Evolutionary conservation across 169 alveolate genomes (phyloP).

Genomic region (Eimeria nieschulzi): DNA sequence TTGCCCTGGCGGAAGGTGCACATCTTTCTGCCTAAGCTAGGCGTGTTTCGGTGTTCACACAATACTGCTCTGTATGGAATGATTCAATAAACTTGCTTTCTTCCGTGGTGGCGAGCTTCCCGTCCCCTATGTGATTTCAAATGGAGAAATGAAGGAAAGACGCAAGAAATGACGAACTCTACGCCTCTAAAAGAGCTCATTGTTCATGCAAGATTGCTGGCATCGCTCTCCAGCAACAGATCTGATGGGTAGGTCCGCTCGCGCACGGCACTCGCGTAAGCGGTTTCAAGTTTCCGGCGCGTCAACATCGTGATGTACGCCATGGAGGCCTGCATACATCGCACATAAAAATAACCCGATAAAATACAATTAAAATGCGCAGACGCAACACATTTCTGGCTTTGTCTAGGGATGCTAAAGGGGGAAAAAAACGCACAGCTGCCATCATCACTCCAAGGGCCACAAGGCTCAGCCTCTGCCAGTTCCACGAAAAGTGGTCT

Average conservation of each 20-base stretch:
- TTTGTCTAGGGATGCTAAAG: no score
- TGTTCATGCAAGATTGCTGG: background rate
- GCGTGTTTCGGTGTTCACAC: background rate
- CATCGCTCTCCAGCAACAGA: background rate
- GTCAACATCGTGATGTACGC: slow-evolving; percentile 40
- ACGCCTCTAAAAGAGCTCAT: background rate
- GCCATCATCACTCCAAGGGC: slow-evolving; percentile 44
- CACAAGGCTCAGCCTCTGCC: slow-evolving; percentile 46
- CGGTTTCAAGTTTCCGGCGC: slow-evolving; percentile 51
- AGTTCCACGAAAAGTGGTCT: slow-evolving; percentile 34
- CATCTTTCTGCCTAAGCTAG: background rate
- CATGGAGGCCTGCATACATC: slow-evolving; percentile 21
- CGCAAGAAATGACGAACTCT: background rate
- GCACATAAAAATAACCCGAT: no score
- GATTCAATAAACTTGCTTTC: background rate
- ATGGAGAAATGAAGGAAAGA: no score
- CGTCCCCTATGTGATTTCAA: background rate
- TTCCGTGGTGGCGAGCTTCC: background rate
- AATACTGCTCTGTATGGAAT: no score
- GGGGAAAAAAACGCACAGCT: slow-evolving; percentile 2
- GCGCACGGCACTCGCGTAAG: slow-evolving; percentile 27
- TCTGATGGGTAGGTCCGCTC: background rate
- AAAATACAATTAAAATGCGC: no score
- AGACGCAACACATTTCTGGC: no score
- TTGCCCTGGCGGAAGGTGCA: background rate